Percentiles rank a stretch among this genome's conserved stretches.
phyloP scores from a whole-genome alignment of 192 early-diverging fungal species.

The Podochytrium sp. region DNA sequence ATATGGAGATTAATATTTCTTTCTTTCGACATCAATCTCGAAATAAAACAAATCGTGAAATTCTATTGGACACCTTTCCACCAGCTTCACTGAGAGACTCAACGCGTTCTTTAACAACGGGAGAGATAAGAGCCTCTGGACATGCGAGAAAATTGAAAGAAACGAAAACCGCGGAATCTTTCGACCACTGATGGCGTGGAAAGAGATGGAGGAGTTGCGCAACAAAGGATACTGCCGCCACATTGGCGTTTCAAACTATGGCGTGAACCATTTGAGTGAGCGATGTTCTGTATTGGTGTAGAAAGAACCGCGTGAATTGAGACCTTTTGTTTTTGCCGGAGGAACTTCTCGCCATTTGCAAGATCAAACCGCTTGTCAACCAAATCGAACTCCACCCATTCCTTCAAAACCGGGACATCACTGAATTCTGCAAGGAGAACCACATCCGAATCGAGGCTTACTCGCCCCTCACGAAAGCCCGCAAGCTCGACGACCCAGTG shows the following conservation, averaged over 20 bases:
- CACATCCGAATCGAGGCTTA: conserved; percentile 81
- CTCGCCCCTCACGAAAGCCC: conserved; percentile 64
- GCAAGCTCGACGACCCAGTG: conserved; percentile 47
- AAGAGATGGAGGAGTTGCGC: conserved; percentile 79
- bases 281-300: neutral
- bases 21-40: too few species aligned
- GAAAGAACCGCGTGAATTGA: neutral
- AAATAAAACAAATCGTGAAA: too few species aligned
- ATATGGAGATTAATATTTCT: too few species aligned
- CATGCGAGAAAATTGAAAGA: too few species aligned
- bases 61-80: too few species aligned
- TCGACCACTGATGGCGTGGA: conserved; percentile 75
- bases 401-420: conserved; percentile 69
- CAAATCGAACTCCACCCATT: conserved; percentile 87
- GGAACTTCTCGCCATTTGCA: conserved; percentile 65
- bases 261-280: conserved; percentile 28
- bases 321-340: conserved; percentile 31
- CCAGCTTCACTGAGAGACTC: too few species aligned
- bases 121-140: too few species aligned
- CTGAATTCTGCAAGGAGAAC: conserved; percentile 72
- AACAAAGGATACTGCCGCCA: conserved; percentile 70
- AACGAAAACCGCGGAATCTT: too few species aligned
- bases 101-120: too few species aligned
- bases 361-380: conserved; percentile 79
- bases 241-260: conserved; percentile 88